Evolutionary conservation across 257 asterid genomes (phyloP).

Genomic region (Plantago major): DNA sequence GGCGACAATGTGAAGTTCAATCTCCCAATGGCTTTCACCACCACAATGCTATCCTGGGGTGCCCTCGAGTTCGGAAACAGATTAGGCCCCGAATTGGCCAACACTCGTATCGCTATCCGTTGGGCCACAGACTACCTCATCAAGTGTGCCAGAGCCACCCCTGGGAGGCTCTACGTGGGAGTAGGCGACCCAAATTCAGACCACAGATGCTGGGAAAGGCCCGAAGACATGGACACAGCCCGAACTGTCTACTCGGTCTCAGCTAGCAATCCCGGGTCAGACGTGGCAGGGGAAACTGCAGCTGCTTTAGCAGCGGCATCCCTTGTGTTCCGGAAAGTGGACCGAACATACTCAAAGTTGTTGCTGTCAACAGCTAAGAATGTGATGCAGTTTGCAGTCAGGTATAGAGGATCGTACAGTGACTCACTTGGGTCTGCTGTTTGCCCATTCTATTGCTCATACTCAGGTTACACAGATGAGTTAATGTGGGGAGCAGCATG

Average conservation of each 20-base stretch:
- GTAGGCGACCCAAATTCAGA: constrained; percentile 80
- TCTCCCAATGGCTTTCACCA: constrained; percentile 77
- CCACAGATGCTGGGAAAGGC: constrained; percentile 91
- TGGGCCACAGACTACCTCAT: constrained; percentile 89
- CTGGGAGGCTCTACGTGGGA: constrained; percentile 72
- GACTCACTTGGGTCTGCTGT: constrained; percentile 64
- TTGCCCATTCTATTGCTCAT: constrained; percentile 84
- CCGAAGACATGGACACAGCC: constrained; percentile 81
- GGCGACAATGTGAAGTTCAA: constrained; percentile 94
- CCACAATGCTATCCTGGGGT: constrained; percentile 90
- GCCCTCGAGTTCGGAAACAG: constrained; percentile 58
- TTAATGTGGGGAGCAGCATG: constrained; percentile 86
- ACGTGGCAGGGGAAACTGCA: constrained; percentile 88
- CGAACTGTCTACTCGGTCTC: constrained; percentile 62
- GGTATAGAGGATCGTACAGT: constrained; percentile 67
- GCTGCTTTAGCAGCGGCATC: constrained; percentile 94
- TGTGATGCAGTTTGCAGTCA: constrained; percentile 65
- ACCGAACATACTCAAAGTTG: constrained; percentile 43
- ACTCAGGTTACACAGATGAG: constrained; percentile 83
- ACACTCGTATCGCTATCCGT: constrained; percentile 50
- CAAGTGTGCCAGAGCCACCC: constrained; percentile 68
- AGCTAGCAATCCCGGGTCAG: constrained; percentile 69
- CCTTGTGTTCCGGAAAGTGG: constrained; percentile 55
- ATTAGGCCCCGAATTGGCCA: constrained; percentile 50
- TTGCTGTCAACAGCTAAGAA: constrained; percentile 46